A percentile compares a stretch with the other conserved stretches of the same genome.
Conservation (phyloP, 108 stramenopile genomes). For the Nitzschia sp. region DNA sequence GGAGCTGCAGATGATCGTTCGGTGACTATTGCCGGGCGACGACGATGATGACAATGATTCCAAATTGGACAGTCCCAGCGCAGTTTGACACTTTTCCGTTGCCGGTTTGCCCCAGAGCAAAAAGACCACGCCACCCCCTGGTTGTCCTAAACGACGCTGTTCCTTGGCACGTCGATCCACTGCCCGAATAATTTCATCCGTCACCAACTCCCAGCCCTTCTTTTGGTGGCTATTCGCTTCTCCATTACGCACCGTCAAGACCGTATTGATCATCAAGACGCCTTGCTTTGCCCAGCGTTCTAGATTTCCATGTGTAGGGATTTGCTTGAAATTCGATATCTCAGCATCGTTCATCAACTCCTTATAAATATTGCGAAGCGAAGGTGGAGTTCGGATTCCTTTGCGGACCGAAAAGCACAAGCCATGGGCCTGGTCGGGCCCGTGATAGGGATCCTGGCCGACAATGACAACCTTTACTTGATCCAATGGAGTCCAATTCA, state of each 20-base stretch:
- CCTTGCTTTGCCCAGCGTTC: constrained; percentile 92
- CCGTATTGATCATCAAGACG: constrained; percentile 95
- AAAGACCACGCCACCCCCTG: constrained; percentile 86
- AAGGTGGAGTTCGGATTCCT: constrained; percentile 85
- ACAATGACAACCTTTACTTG: constrained; percentile 84
- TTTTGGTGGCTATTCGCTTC: constrained; percentile 91
- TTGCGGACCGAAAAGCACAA: constrained; percentile 82
- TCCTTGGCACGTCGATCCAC: constrained; percentile 42
- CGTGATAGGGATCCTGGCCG: constrained; percentile 90
- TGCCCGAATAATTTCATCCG: constrained; percentile 84
- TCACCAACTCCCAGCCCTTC: constrained; percentile 97
- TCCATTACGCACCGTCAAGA: constrained; percentile 89
- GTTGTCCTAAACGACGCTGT: not conserved
- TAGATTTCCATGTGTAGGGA: constrained; percentile 74
- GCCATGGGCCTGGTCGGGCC: constrained; percentile 79
- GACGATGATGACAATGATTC: no score
- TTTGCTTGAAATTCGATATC: constrained; percentile 14
- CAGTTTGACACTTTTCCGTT: constrained; percentile 60
- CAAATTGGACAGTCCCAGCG: constrained; percentile 30
- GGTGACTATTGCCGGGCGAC: constrained; percentile 19
- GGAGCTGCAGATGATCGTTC: constrained; percentile 75
- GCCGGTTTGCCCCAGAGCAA: constrained; percentile 98
- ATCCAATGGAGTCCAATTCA: constrained; percentile 86
- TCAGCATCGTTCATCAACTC: constrained; percentile 63
- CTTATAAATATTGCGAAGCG: constrained; percentile 94